Conservation (phyloP, 257 asterid genomes). For the Solanum arcanum region DNA sequence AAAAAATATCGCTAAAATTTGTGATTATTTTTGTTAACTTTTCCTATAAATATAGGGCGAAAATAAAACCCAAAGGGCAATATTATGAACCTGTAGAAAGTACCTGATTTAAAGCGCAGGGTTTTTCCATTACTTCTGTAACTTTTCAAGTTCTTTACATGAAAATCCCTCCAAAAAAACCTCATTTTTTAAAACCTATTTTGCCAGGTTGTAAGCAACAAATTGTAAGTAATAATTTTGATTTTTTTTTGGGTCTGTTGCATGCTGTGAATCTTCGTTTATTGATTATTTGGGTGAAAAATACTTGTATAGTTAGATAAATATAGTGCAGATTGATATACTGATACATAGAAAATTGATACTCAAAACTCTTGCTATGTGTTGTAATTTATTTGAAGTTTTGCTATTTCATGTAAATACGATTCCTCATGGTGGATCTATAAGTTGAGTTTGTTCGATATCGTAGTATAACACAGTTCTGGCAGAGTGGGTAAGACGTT, state of each 20-base stretch:
- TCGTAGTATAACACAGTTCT: too few relatives aligned
- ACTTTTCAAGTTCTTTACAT: background rate
- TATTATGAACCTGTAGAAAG: background rate
- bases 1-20: too few relatives aligned
- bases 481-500: too few relatives aligned
- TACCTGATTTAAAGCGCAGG: background rate
- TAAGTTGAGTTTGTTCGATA: too few relatives aligned
- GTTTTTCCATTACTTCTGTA: background rate
- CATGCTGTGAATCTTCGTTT: background rate
- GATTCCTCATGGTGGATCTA: too few relatives aligned
- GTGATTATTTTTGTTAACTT: too few relatives aligned
- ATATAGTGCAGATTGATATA: too few relatives aligned
- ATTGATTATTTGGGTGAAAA: background rate
- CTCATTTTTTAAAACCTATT: slow-evolving; percentile 10
- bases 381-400: background rate
- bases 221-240: background rate
- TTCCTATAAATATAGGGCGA: too few relatives aligned
- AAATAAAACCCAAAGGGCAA: background rate
- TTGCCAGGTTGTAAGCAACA: slow-evolving; percentile 3
- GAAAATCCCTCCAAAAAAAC: background rate
- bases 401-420: background rate
- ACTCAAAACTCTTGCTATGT: background rate
- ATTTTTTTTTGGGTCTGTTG: background rate
- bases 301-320: background rate
- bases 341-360: background rate